Conservation (phyloP, 345 rosid genomes). For the Moringa oleifera region DNA sequence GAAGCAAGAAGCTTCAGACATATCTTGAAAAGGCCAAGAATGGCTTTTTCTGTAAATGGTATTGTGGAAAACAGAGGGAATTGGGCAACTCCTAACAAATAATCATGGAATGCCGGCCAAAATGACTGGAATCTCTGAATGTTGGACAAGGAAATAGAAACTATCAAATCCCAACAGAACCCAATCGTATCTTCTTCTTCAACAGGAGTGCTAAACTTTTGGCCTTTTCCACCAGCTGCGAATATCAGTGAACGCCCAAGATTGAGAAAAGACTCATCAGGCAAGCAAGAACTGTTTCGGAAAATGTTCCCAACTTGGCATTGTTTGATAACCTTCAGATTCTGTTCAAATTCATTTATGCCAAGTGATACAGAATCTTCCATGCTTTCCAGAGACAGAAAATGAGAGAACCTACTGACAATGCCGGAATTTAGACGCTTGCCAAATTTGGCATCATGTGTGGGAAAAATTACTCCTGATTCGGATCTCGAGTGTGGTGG, state of each 20-base stretch:
- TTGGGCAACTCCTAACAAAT: slow-evolving; percentile 53
- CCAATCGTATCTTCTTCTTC: slow-evolving; percentile 89
- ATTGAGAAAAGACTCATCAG: slow-evolving; percentile 48
- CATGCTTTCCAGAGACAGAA: slow-evolving; percentile 60
- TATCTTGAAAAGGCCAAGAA: slow-evolving; percentile 54
- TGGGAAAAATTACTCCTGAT: slow-evolving; percentile 25
- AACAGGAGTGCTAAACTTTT: slow-evolving; percentile 76
- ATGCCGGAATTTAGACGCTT: slow-evolving; percentile 31
- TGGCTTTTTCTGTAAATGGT: slow-evolving; percentile 78
- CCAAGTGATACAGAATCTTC: slow-evolving; percentile 80
- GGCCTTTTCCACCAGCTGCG: slow-evolving; percentile 94
- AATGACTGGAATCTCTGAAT: slow-evolving; percentile 46
- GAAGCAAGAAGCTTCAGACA: slow-evolving; percentile 56
- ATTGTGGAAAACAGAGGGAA: slow-evolving; percentile 76
- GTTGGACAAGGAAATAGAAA: slow-evolving; percentile 42
- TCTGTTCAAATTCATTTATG: slow-evolving; percentile 83
- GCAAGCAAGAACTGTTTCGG: slow-evolving; percentile 47
- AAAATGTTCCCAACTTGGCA: slow-evolving; percentile 75
- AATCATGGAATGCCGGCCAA: slow-evolving; percentile 74
- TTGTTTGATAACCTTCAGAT: slow-evolving; percentile 73
- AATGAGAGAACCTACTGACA: slow-evolving; percentile 62
- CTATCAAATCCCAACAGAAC: slow-evolving; percentile 80
- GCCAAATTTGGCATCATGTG: slow-evolving; percentile 38
- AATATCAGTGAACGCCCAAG: slow-evolving; percentile 78
- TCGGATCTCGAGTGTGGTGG: slow-evolving; percentile 31